Evolutionary conservation across 306 rosid species (phyloP).

Genomic region (Lupinus albus): DNA sequence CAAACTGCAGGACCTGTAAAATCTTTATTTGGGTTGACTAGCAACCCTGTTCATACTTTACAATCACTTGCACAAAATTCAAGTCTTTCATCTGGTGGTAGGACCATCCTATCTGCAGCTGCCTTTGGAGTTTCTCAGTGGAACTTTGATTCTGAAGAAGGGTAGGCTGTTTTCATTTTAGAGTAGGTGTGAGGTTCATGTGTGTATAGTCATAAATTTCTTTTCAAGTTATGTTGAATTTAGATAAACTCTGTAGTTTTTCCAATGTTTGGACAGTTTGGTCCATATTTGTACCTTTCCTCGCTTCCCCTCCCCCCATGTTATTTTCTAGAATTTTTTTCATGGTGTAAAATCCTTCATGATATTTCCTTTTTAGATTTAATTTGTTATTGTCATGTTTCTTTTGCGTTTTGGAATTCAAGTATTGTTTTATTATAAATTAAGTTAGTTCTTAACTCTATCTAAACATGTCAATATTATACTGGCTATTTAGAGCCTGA

Average conservation of each 20-base stretch:
- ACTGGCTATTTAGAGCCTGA: conserved; percentile 12
- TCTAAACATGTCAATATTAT: background rate
- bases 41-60: conserved; percentile 80
- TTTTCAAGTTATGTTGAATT: background rate
- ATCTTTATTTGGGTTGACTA: conserved; percentile 58
- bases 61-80: conserved; percentile 62
- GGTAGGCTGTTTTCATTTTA: conserved; percentile 55
- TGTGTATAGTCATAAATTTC: background rate
- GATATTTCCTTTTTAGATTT: background rate
- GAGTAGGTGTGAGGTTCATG: conserved; percentile 1
- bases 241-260: background rate
- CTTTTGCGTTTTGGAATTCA: conserved; percentile 32
- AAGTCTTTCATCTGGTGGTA: conserved; percentile 45
- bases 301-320: background rate
- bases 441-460: background rate
- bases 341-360: background rate
- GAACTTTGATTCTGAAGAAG: conserved; percentile 67
- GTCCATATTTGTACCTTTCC: conserved; percentile 9
- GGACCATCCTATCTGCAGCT: conserved; percentile 76
- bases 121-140: conserved; percentile 79
- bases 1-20: conserved; percentile 75
- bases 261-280: no score
- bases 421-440: background rate
- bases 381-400: background rate
- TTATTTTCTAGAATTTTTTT: background rate